Conservation (phyloP, 2,329 filamentous ascomycete species). For the Fusarium illudens region DNA sequence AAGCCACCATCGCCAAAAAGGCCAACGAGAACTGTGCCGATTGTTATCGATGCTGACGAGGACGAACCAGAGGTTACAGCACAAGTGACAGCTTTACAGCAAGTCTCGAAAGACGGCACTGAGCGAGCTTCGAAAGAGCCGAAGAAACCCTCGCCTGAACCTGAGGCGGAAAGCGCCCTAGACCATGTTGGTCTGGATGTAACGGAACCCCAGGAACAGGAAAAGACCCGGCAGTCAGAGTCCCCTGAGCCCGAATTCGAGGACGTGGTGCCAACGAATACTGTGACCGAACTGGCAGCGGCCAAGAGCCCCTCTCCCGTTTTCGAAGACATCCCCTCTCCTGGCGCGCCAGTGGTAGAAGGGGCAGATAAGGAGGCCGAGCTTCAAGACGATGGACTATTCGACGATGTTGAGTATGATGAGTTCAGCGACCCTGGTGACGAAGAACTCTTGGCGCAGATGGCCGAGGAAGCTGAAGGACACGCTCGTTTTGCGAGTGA, state of each 20-base stretch:
- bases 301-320: constrained; percentile 21
- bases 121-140: not conserved
- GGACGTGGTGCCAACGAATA: constrained; percentile 45
- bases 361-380: constrained; percentile 6
- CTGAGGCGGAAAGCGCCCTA: constrained; percentile 4
- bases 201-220: not conserved
- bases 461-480: constrained; percentile 91
- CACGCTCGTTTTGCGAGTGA: constrained; percentile 91
- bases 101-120: not conserved
- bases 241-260: constrained; percentile 50
- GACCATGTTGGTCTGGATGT: constrained; percentile 3
- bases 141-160: not conserved
- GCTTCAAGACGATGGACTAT: constrained; percentile 52
- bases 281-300: constrained; percentile 3
- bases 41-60: constrained; percentile 18
- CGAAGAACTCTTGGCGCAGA: constrained; percentile 84
- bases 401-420: constrained; percentile 71
- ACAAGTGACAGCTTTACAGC: not conserved
- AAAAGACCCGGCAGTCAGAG: constrained; percentile 43
- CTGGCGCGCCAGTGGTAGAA: not conserved
- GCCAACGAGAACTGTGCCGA: not conserved
- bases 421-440: constrained; percentile 89
- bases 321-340: constrained; percentile 23
- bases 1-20: constrained; percentile 49
- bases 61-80: not conserved